phyloP scores from a whole-genome alignment of 129 eudicot genomes.

The Silybum marianum region DNA sequence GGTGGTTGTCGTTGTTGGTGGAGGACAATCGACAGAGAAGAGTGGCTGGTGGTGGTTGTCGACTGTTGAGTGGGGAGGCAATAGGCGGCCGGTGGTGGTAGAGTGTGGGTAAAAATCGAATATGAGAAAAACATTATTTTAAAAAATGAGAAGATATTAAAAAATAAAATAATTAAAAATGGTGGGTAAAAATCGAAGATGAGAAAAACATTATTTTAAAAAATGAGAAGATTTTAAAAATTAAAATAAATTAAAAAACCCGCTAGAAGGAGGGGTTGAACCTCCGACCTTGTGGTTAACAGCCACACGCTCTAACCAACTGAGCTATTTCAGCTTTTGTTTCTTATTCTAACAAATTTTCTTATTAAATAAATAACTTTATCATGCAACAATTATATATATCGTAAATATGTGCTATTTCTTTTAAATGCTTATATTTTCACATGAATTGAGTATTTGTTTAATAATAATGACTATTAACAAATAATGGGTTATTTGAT shows the following conservation, averaged over 20 bases:
- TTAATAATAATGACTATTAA: no score
- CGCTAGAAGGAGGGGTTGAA: constrained; percentile 99
- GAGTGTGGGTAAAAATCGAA: neutral
- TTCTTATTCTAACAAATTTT: neutral
- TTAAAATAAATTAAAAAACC: neutral
- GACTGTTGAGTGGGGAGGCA: neutral
- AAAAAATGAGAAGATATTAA: no score
- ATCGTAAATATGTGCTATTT: no score
- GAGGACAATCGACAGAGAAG: neutral
- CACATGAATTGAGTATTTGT: no score
- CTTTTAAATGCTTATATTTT: no score
- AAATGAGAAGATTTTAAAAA: no score
- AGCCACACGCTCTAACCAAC: constrained; percentile 99
- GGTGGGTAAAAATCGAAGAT: neutral
- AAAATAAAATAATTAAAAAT: neutral
- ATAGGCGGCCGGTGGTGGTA: neutral
- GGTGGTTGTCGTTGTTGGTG: neutral
- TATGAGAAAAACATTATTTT: neutral
- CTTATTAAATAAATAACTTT: neutral
- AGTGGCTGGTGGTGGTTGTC: neutral
- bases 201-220: neutral
- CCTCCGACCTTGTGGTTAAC: constrained; percentile 99
- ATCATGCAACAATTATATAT: neutral
- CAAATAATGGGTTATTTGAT: no score
- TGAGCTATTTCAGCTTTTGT: constrained; percentile 81